Conservation (phyloP, 495 filamentous ascomycete species). For the Immersiella caudata region DNA sequence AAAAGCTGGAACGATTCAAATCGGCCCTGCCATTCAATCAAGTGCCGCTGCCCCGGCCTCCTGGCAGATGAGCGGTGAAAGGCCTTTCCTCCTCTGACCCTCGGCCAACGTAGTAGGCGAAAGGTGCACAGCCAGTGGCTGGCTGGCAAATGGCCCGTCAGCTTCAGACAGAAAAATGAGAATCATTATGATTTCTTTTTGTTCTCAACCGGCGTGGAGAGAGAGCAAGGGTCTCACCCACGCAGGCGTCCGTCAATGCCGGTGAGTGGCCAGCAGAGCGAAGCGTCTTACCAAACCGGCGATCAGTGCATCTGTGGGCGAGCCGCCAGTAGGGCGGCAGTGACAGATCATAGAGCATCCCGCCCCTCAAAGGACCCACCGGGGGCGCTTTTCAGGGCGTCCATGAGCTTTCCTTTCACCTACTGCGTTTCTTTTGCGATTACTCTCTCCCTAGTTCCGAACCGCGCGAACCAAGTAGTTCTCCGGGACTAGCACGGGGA, state of each 20-base stretch:
- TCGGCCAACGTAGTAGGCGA: background rate
- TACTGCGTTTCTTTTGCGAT: background rate
- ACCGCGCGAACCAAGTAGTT: background rate
- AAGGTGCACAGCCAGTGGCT: background rate
- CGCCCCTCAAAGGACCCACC: background rate
- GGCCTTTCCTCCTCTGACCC: background rate
- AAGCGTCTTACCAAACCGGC: background rate
- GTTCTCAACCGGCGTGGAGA: background rate
- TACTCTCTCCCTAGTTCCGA: background rate
- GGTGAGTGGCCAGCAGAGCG: background rate
- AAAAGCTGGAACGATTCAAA: background rate
- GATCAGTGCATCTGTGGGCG: background rate
- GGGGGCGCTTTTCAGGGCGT: background rate
- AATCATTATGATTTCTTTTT: background rate
- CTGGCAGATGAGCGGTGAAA: background rate
- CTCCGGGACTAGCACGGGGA: background rate
- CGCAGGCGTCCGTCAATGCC: background rate
- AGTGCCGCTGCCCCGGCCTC: background rate
- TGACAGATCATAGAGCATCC: no score
- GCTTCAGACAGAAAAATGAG: background rate
- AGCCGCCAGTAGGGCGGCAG: no score
- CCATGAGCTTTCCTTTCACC: background rate
- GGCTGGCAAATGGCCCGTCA: background rate
- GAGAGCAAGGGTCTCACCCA: background rate
- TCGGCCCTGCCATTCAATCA: background rate